These are phyloP conservation scores for Plasmodium inui DNA, from an alignment of 169 alveolate species.

Conservation along the genomic window DNA sequence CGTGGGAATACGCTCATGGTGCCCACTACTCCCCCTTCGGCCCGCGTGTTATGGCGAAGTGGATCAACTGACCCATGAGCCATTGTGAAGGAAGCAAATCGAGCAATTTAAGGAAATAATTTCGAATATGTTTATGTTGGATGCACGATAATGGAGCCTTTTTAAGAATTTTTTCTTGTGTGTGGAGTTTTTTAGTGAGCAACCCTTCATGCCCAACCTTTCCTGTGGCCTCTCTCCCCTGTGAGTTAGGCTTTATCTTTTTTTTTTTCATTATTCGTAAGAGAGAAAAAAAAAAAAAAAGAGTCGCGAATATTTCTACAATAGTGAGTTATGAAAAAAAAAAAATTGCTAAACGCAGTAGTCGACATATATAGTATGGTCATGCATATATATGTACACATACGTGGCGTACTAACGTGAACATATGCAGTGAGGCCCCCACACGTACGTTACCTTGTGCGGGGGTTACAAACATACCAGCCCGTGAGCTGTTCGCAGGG, in stretches of 20 bases:
- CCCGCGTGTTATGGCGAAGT: neutral
- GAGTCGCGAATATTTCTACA: slow-evolving; percentile 4
- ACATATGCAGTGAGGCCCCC: neutral
- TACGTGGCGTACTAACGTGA: neutral
- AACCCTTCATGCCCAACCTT: too few relatives aligned
- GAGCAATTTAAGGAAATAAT: neutral
- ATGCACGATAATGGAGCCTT: neutral
- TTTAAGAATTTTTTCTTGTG: neutral
- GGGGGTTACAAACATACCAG: neutral
- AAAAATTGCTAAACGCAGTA: neutral
- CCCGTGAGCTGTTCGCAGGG: neutral
- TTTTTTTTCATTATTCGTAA: neutral
- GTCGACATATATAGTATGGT: neutral
- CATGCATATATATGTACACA: slow-evolving; percentile 4
- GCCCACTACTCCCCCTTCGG: neutral
- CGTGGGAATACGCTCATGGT: neutral
- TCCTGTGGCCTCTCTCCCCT: neutral
- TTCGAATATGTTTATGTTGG: neutral
- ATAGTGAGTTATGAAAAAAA: slow-evolving; percentile 9
- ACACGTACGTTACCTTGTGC: neutral
- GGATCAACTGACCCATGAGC: neutral
- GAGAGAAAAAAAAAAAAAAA: neutral
- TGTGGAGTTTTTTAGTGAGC: neutral
- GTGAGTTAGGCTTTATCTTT: neutral
- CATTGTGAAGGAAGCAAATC: neutral